A percentile compares a stretch with the other conserved stretches of the same genome.
These are phyloP conservation scores for Annulohypoxylon moriforme DNA, from an alignment of 495 filamentous ascomycete species.

Conservation along the genomic window DNA sequence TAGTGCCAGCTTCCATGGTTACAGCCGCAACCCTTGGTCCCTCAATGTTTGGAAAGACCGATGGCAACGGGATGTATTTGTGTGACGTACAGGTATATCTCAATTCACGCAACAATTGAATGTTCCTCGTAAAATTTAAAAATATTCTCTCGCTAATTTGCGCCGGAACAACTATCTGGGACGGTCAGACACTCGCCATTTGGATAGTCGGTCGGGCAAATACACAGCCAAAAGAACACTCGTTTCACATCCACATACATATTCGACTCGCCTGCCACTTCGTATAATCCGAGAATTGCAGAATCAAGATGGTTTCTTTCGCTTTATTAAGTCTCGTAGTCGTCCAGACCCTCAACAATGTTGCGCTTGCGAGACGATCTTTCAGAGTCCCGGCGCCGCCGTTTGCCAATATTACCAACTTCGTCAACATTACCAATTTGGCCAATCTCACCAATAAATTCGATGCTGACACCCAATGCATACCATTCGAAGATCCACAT, in stretches of 20 bases:
- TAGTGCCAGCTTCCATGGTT: background rate
- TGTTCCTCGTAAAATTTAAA: background rate
- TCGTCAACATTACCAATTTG: slow-evolving; percentile 3
- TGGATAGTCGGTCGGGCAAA: slow-evolving; percentile 6
- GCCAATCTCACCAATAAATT: slow-evolving; percentile 5
- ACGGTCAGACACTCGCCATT: background rate
- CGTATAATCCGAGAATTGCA: background rate
- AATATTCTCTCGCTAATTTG: background rate
- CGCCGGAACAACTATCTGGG: background rate
- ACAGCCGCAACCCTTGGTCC: slow-evolving; percentile 16
- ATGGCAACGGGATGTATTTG: slow-evolving; percentile 8
- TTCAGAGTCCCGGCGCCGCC: slow-evolving; percentile 5
- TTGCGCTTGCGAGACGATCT: slow-evolving; percentile 8
- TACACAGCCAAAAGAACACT: slow-evolving; percentile 18
- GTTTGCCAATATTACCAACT: slow-evolving; percentile 18
- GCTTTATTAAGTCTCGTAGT: slow-evolving; percentile 24
- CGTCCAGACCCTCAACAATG: background rate
- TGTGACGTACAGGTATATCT: slow-evolving; percentile 17
- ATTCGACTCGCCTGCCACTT: background rate
- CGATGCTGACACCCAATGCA: slow-evolving; percentile 16
- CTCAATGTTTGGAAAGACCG: slow-evolving; percentile 23
- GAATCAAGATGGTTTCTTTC: slow-evolving; percentile 25
- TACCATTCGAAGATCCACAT: slow-evolving; percentile 43
- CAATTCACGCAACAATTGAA: background rate
- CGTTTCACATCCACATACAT: slow-evolving; percentile 16